Conservation (phyloP, 2,329 filamentous ascomycete genomes). For the Aspergillus alliaceus region DNA sequence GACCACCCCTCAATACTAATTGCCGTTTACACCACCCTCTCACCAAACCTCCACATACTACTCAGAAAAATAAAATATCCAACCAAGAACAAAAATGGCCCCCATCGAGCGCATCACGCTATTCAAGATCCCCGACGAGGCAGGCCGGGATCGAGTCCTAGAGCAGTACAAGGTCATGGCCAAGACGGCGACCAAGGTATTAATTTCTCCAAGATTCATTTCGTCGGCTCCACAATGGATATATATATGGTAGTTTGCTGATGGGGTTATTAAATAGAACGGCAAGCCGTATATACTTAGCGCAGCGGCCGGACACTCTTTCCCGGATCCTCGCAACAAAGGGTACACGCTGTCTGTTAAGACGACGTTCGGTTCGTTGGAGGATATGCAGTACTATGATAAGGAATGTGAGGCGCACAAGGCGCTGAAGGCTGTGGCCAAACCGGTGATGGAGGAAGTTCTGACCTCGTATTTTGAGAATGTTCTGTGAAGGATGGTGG, state of each 20-base stretch:
- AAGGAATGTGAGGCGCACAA: conserved; percentile 57
- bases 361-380: conserved; percentile 62
- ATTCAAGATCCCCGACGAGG: conserved; percentile 54
- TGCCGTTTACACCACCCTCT: background rate
- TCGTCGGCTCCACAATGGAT: too few species aligned
- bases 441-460: conserved; percentile 35
- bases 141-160: conserved; percentile 44
- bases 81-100: conserved; percentile 28
- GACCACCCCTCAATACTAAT: background rate
- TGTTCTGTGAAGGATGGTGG: conserved; percentile 23
- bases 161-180: conserved; percentile 47
- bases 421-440: conserved; percentile 42
- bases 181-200: conserved; percentile 47
- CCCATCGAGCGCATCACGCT: conserved; percentile 53
- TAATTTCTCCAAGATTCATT: background rate
- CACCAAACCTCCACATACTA: background rate
- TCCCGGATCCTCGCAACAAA: conserved; percentile 61
- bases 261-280: conserved; percentile 59
- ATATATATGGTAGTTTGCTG: too few species aligned
- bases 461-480: conserved; percentile 41
- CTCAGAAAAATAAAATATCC: background rate
- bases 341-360: conserved; percentile 66
- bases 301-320: conserved; percentile 54
- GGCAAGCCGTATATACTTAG: conserved; percentile 69
- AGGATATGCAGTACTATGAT: conserved; percentile 72